A percentile compares a stretch with the other conserved stretches of the same genome.
phyloP scores from a whole-genome alignment of 306 rosid genomes.

The Canavalia gladiata region DNA sequence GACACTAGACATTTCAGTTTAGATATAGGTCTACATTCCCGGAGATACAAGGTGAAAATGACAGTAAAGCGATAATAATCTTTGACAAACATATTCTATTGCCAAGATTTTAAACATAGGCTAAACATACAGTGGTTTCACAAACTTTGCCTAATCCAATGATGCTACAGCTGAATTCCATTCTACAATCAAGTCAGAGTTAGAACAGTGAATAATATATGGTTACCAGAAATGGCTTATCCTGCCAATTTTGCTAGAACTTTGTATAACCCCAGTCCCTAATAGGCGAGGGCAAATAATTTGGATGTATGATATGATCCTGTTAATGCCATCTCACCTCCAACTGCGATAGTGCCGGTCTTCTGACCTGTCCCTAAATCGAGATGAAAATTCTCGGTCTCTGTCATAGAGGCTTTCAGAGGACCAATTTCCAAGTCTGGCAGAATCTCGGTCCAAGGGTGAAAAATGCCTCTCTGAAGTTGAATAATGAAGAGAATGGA shows the following conservation, averaged over 20 bases:
- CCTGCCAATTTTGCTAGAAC: constrained; percentile 40
- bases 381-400: constrained; percentile 51
- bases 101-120: constrained; percentile 8
- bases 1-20: too few species aligned
- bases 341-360: constrained; percentile 61
- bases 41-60: too few species aligned
- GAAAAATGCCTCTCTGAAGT: constrained; percentile 53
- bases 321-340: constrained; percentile 51
- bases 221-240: constrained; percentile 43
- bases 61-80: too few species aligned
- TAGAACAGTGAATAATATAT: constrained; percentile 25
- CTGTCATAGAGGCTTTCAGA: constrained; percentile 52
- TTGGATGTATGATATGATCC: constrained; percentile 21
- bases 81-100: constrained; percentile 32
- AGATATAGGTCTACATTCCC: too few species aligned
- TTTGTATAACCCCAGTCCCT: constrained; percentile 48
- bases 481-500: constrained; percentile 57
- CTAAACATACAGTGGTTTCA: not conserved
- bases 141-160: not conserved
- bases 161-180: not conserved
- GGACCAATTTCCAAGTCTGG: constrained; percentile 51
- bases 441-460: constrained; percentile 47
- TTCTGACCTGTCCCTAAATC: constrained; percentile 53
- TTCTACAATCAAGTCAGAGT: constrained; percentile 16
- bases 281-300: constrained; percentile 26